A percentile compares a stretch with the other conserved stretches of the same genome.
Conservation (phyloP, 805 yeast species). For the Pichia manshurica region DNA sequence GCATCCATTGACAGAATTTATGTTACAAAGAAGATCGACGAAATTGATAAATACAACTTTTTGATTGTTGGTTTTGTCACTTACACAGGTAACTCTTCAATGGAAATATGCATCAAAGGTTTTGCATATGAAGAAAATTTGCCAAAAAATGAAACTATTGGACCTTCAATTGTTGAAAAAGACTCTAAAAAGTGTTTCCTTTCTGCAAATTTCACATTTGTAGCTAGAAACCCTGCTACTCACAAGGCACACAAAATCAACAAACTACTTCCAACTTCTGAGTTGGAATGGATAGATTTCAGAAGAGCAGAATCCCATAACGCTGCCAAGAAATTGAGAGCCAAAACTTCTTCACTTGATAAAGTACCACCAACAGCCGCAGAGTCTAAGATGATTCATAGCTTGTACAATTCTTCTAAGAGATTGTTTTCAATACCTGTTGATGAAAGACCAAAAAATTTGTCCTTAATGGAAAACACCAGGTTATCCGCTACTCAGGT, state of each 20-base stretch:
- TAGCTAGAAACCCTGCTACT: conserved; percentile 91
- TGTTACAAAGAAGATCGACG: conserved; percentile 79
- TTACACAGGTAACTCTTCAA: conserved; percentile 92
- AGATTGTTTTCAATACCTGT: conserved; percentile 27
- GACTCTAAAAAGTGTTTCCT: conserved; percentile 59
- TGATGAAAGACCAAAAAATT: conserved; percentile 40
- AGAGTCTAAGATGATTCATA: conserved; percentile 72
- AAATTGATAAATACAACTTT: conserved; percentile 67
- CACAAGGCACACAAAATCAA: conserved; percentile 85
- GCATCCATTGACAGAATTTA: conserved; percentile 91
- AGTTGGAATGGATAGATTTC: conserved; percentile 75
- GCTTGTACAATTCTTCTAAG: conserved; percentile 58
- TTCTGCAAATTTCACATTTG: conserved; percentile 91
- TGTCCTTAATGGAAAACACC: conserved; percentile 68
- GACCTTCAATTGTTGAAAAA: conserved; percentile 52
- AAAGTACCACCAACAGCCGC: conserved; percentile 70
- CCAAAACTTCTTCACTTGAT: conserved; percentile 53
- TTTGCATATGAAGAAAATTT: conserved; percentile 59
- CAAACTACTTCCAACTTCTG: conserved; percentile 67
- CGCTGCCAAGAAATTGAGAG: conserved; percentile 75
- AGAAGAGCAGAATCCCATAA: conserved; percentile 86
- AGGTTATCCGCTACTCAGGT: conserved; percentile 67
- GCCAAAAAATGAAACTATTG: conserved; percentile 37
- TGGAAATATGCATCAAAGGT: conserved; percentile 92
- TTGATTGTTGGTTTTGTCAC: conserved; percentile 86